A percentile compares a stretch with the other conserved stretches of the same genome.
phyloP scores from a whole-genome alignment of 345 rosid genomes.

The Jatropha curcas region DNA sequence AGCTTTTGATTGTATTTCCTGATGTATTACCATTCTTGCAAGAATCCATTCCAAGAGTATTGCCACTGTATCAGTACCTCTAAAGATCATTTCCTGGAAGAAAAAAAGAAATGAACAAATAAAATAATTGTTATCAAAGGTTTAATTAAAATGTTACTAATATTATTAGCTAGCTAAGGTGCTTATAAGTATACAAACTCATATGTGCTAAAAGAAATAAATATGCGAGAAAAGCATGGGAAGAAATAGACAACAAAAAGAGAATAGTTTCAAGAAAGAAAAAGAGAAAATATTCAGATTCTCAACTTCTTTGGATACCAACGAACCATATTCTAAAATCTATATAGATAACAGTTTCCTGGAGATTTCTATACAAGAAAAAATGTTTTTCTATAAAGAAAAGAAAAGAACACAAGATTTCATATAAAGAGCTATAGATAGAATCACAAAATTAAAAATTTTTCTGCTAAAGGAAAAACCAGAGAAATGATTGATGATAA shows the following conservation, averaged over 20 bases:
- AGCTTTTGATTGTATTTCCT: slow-evolving; percentile 56
- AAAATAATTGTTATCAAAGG: neutral
- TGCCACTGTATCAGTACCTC: slow-evolving; percentile 68
- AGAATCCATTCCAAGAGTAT: slow-evolving; percentile 62
- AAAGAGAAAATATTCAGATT: neutral
- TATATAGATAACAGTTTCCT: neutral
- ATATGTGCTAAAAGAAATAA: too few relatives aligned
- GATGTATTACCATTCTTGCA: slow-evolving; percentile 61
- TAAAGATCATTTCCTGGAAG: slow-evolving; percentile 61
- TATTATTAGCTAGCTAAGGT: neutral
- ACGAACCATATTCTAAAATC: slow-evolving; percentile 17
- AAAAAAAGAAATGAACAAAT: neutral
- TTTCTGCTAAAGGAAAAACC: neutral
- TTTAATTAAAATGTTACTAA: neutral
- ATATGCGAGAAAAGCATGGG: neutral
- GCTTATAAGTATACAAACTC: too few relatives aligned
- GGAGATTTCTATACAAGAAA: slow-evolving; percentile 10
- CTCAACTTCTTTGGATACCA: slow-evolving; percentile 5
- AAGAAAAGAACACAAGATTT: neutral
- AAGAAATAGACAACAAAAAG: neutral
- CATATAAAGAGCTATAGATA: neutral
- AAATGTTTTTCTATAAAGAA: neutral
- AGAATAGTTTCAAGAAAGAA: slow-evolving; percentile 4
- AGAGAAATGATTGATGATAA: neutral
- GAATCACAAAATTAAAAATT: neutral